These are phyloP conservation scores for Trichophyton schoenleinii DNA, from an alignment of 2,329 filamentous ascomycete species.

Conservation along the genomic window DNA sequence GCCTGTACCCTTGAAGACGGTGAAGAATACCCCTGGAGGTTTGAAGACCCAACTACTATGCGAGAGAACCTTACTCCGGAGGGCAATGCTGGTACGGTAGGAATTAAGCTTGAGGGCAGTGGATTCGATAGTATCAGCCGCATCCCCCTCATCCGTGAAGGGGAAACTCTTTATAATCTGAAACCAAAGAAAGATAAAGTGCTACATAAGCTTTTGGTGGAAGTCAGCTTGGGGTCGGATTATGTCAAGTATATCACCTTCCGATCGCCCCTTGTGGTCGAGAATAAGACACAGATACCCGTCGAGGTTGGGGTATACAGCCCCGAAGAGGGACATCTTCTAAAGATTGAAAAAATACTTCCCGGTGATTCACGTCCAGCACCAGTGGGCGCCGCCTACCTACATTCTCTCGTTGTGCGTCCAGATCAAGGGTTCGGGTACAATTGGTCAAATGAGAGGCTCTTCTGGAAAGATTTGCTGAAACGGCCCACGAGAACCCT, in stretches of 20 bases:
- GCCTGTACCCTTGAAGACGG: conserved; percentile 73
- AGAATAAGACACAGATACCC: conserved; percentile 94
- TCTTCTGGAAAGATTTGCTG: conserved; percentile 88
- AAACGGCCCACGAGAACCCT: conserved; percentile 75
- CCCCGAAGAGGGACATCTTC: conserved; percentile 68
- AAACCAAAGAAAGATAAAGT: conserved; percentile 76
- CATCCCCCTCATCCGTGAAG: conserved; percentile 85
- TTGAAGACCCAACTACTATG: conserved; percentile 93
- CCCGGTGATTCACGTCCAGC: conserved; percentile 82
- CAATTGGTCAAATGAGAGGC: conserved; percentile 75
- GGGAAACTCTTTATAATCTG: conserved; percentile 78
- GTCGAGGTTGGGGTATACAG: conserved; percentile 89
- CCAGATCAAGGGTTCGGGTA: conserved; percentile 96
- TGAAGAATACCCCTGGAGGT: conserved; percentile 86
- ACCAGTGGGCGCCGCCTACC: conserved; percentile 80
- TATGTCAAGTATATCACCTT: conserved; percentile 98
- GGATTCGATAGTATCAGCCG: conserved; percentile 85
- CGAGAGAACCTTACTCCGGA: conserved; percentile 84
- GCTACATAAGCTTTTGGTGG: conserved; percentile 79
- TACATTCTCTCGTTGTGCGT: conserved; percentile 76
- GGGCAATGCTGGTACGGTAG: conserved; percentile 63
- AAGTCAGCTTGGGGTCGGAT: conserved; percentile 79
- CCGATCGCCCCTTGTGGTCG: conserved; percentile 77
- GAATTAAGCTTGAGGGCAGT: conserved; percentile 76
- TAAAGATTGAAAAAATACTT: conserved; percentile 96